Base-by-base conservation (phyloP, 176 grass and related monocot genomes). In the Cenchrus purpureus region DNA sequence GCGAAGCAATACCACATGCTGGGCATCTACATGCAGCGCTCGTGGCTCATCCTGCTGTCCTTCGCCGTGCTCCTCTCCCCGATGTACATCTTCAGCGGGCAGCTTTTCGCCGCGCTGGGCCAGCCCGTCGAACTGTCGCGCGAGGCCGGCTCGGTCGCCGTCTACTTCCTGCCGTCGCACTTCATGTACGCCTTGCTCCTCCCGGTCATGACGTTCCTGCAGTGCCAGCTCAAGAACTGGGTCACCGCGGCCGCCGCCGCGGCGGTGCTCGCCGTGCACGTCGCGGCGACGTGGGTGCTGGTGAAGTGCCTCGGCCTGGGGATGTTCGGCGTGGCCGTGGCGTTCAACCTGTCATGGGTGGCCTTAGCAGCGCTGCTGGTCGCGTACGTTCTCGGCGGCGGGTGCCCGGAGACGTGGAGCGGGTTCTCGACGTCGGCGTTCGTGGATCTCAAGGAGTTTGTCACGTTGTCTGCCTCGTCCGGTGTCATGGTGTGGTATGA, bases 1-100 rank as follows among this genome's bases (percentile, higher is more conserved):
- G 95, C 92, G 0, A 89, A 80, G 52, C 88, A 88, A 71, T 92
- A 94, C 73, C 83, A 92, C 81, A 94, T 94, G 88, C 83, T 97
- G 1, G 95, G 95, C 2, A 87, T 94, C 64, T 97, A 94, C 68
- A 52, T 94, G 42, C 95, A 97, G 31, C 85, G 90, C 14, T 92
- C 95, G 1, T 94, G 92, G 90, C 86, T 97, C 77, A 81, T 97
- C 81, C 83, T 97, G 56, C 66, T 73, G 2, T 7, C 37, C 4
- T 83, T 82, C 34, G 19, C 85, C 10, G 2, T 91, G 7, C 1
- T 78, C 37, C 40, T 92, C 20, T 63, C 88, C 13, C 91, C 96
- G 0, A 3, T 95, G 63, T 98, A 88, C 78, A 1, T 97, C 76
- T 95, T 93, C 86, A 87, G 93, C 3, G 50, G 78, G 4, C 93